Conservation (phyloP, 2,329 filamentous ascomycete genomes). For the Aspergillus sclerotialis region DNA sequence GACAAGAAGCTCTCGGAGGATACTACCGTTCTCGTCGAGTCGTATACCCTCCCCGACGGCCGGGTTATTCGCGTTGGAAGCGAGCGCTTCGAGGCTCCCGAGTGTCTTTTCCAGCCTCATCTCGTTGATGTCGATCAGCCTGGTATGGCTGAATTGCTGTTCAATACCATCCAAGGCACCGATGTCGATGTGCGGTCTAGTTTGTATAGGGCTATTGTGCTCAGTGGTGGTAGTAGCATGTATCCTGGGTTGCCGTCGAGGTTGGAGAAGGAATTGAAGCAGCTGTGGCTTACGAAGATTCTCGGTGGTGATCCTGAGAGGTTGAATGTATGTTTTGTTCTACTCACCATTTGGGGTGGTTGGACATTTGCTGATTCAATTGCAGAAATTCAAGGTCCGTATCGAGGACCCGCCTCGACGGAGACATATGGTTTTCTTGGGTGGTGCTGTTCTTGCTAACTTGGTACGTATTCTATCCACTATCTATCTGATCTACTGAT, state of each 20-base stretch:
- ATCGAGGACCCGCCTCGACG: conserved; percentile 96
- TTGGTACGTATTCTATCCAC: conserved; percentile 51
- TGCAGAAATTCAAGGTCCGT: conserved; percentile 93
- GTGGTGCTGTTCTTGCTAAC: conserved; percentile 91
- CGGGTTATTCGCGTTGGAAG: conserved; percentile 93
- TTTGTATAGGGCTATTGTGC: conserved; percentile 93
- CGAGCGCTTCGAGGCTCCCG: conserved; percentile 94
- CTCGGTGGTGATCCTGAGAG: conserved; percentile 87
- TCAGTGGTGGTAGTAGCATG: conserved; percentile 97
- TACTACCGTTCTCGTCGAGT: conserved; percentile 93
- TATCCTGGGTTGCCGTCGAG: conserved; percentile 92
- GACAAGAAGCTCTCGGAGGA: conserved; percentile 96
- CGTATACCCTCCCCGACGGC: conserved; percentile 93
- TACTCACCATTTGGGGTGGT: background rate
- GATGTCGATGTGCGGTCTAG: conserved; percentile 92
- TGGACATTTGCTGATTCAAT: conserved; percentile 1
- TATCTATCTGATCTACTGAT: background rate
- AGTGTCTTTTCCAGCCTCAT: conserved; percentile 97
- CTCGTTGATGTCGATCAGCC: conserved; percentile 96
- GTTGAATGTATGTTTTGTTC: conserved; percentile 53
- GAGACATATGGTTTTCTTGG: conserved; percentile 99
- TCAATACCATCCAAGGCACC: conserved; percentile 96
- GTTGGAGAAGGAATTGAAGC: conserved; percentile 97
- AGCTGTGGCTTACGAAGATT: conserved; percentile 92
- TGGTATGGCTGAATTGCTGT: conserved; percentile 92